These are phyloP conservation scores for Emergomyces orientalis DNA, from an alignment of 2,329 filamentous ascomycete genomes.

Conservation along the genomic window DNA sequence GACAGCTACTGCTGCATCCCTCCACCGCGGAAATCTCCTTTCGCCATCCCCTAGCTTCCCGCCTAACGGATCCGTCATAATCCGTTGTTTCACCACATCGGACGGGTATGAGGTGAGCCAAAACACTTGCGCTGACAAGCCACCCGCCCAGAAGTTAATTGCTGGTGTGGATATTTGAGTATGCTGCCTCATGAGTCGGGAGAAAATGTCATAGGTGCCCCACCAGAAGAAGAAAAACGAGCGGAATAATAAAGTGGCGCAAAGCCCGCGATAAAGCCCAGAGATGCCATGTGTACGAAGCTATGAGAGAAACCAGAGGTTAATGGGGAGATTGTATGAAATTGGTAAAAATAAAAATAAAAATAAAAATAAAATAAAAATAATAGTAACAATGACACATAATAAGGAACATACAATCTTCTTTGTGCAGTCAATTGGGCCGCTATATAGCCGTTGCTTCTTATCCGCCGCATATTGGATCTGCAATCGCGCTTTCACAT, in stretches of 20 bases:
- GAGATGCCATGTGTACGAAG: slow-evolving; percentile 57
- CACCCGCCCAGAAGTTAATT: slow-evolving; percentile 96
- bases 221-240: slow-evolving; percentile 98
- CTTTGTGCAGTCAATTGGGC: slow-evolving; percentile 71
- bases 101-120: slow-evolving; percentile 89
- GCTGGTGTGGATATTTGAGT: slow-evolving; percentile 66
- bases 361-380: neutral
- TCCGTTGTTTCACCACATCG: slow-evolving; percentile 88
- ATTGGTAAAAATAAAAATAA: neutral
- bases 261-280: slow-evolving; percentile 79
- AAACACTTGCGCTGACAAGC: slow-evolving; percentile 84
- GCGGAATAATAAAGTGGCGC: slow-evolving; percentile 77
- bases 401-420: slow-evolving; percentile 44
- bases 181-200: slow-evolving; percentile 54
- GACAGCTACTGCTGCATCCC: slow-evolving; percentile 66
- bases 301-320: slow-evolving; percentile 19
- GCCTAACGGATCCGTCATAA: slow-evolving; percentile 91
- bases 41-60: slow-evolving; percentile 57
- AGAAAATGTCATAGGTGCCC: slow-evolving; percentile 85
- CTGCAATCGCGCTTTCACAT: slow-evolving; percentile 88
- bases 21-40: slow-evolving; percentile 65
- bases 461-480: slow-evolving; percentile 83
- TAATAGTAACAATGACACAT: neutral
- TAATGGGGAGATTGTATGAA: neutral
- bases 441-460: slow-evolving; percentile 67